Base-by-base conservation (phyloP, 75 land plant species). In the Sequoia sempervirens region DNA sequence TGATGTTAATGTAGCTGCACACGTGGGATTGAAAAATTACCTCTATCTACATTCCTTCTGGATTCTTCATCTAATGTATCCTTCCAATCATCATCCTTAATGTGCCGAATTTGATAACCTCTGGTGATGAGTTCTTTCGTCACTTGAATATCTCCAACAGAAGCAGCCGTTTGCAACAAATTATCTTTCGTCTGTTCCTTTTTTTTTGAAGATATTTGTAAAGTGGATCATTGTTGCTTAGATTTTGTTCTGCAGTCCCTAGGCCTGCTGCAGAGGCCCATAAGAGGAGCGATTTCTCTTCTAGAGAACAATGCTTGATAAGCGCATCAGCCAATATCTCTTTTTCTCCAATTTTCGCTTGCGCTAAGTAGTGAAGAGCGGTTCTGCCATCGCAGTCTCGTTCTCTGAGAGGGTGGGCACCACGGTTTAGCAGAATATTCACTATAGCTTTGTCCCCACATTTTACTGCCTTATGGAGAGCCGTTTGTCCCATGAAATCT, bases 21-120 rank as follows among this genome's bases (percentile, higher is more conserved):
- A 70, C 2, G 3, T 70, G 0, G 12, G 12, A 70, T 9, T 32
- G 73, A 3, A 23, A 9, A 32, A 32, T 10, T 70, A 70, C 36
- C 36, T 0, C 32, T 30, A 0, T 2, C 1, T 47, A 47, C 11
- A 32, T 30, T 32, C 5, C n/a, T n/a, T 32, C 2, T 70, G 3
- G 26, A 0, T 12, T 32, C 0, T 32, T 0, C 0, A 10, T 9
- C 4, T 32, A 70, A 32, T 11, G 0, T 0, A 2, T 2, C 32
- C 32, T 1, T 70, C 73, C 73, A 70, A 12, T 28, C 14, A 2
- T 8, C 3, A 3, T 70, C 73, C 0, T 10, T 0, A 32, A 70
- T 70, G 12, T 32, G 15, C 36, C 14, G 14, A 70, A 70, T 23
- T 0, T 11, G 36, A 70, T 3, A 28, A 30, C 37, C 73, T 70